Base-by-base conservation (phyloP, 129 eudicot genomes). In the Artemisia tridentata region DNA sequence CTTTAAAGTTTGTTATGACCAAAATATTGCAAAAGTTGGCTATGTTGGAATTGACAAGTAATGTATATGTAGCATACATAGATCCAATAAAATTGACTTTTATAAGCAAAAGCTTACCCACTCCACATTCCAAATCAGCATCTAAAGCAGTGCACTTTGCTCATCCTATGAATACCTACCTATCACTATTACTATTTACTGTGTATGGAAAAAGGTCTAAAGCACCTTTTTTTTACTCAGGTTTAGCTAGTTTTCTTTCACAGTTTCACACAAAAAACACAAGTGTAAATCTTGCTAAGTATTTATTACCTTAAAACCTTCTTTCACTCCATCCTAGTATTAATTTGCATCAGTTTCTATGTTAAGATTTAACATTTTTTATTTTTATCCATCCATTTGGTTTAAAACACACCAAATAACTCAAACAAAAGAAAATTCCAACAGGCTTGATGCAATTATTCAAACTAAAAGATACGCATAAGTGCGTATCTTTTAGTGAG, bases 41-140 rank as follows among this genome's bases (percentile, higher is more conserved):
- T 23, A 46, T 59, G 56, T 72, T 64, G 68, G 34, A 21, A 63
- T 23, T 62, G 23, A 15, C 78, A 51, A 65, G 63, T 52, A 63
- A 73, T 38, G 53, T 74, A 50, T 45, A 72, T 18, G 25, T 23
- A 6, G 27, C 9, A 20, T 16, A 48, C 27, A 67, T 56, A 57
- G 63, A 79, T 72, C 78, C 82, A 72, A 79, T 66, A 65, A 79
- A 73, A 61, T 73, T 50, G 38, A 68, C 34, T 18, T 69, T 59
- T 73, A 73, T 43, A 79, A 67, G 78, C 62, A 78, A 48, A 66
- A 72, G 64, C 63, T 72, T 65, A 72, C 75, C 67, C 79, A 79
- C 48, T 78, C 78, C 78, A 78, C 78, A 72, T 79, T 65, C 82
- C 74, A 72, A 78, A 79, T 79, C 78, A 59, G 82, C 25, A 78